Evolutionary conservation across 176 grass and related monocot species (phyloP), one percentile per base, ranked within the genome.

Genomic region (Aegilops umbellulata): DNA sequence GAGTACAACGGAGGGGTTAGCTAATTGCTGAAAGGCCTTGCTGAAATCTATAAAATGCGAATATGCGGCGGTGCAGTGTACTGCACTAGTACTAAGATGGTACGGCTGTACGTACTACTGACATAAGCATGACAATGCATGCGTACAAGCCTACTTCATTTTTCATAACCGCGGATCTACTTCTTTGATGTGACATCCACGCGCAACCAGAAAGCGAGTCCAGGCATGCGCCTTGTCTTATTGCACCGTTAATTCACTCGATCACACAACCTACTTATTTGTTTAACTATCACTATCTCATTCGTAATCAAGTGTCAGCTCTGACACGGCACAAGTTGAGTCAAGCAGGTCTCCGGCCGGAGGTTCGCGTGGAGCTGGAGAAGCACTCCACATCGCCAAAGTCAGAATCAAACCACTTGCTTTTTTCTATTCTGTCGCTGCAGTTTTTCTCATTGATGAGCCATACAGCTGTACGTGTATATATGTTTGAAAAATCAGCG

Each of bases 401-500:
- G 53, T 71, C 36, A 49, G 22, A 47, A 78, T 38, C 58, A 57
- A 32, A 74, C 27, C 51, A 16, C 15, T 51, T 51, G 47, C 11
- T 15, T 47, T 46, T 35, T 35, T 35, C 34, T 32, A 32, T 12
- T 58, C 57, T 12, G 26, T 46, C 25, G 4, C 30, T 82, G 24
- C 14, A 23, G 16, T 3, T 73, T 38, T 83, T 75, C 24, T 6
- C 3, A 44, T 44, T 41, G 22, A 10, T 74, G 34, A 74, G 68
- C 34, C 34, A 42, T 73, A 78, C 86, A 83, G 47, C 79, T 68
- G 34, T 53, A 19, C 49, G 49, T 69, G 32, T 68, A 35, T 74
- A 25, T 8, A 5, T 51, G 24, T 51, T 75, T 15, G 42, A 51
- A 75, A 75, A 75, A 29, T 49, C 47, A 44, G 3, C 3, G 72